A percentile compares a stretch with the other conserved stretches of the same genome.
phyloP scores from a whole-genome alignment of 345 rosid genomes.

The Reutealis trisperma region DNA sequence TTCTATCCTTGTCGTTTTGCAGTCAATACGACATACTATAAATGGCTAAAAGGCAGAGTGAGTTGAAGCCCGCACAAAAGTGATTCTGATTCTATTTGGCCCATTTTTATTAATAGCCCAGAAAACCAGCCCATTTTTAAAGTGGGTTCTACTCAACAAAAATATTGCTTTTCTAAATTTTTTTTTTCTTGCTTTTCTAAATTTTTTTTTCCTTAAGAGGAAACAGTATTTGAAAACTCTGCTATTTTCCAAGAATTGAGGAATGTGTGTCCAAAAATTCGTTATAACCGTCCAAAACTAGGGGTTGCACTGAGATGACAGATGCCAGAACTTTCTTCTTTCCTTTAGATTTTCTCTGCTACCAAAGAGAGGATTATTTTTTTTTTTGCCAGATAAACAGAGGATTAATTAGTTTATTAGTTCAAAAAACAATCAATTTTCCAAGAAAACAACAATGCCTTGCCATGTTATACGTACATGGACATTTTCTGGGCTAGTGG shows the following conservation, averaged over 20 bases:
- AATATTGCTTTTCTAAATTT: too few species aligned
- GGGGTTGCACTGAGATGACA: neutral
- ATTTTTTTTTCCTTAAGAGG: too few species aligned
- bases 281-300: constrained; percentile 1
- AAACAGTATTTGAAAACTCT: too few species aligned
- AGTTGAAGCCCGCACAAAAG: too few species aligned
- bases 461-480: constrained; percentile 44
- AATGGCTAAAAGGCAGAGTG: too few species aligned
- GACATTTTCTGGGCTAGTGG: constrained; percentile 51
- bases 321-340: neutral
- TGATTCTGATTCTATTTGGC: neutral
- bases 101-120: neutral
- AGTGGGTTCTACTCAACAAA: neutral
- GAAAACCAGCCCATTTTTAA: neutral
- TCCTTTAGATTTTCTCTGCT: neutral
- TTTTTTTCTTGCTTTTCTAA: too few species aligned
- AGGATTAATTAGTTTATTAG: neutral
- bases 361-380: neutral
- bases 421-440: neutral
- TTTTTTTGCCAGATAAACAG: too few species aligned
- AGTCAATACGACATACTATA: too few species aligned
- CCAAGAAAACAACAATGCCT: constrained; percentile 30
- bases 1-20: too few species aligned
- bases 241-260: neutral
- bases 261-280: neutral